These are phyloP conservation scores for Davidsoniella neocaledoniae DNA, from an alignment of 2,329 filamentous ascomycete genomes.

Conservation along the genomic window DNA sequence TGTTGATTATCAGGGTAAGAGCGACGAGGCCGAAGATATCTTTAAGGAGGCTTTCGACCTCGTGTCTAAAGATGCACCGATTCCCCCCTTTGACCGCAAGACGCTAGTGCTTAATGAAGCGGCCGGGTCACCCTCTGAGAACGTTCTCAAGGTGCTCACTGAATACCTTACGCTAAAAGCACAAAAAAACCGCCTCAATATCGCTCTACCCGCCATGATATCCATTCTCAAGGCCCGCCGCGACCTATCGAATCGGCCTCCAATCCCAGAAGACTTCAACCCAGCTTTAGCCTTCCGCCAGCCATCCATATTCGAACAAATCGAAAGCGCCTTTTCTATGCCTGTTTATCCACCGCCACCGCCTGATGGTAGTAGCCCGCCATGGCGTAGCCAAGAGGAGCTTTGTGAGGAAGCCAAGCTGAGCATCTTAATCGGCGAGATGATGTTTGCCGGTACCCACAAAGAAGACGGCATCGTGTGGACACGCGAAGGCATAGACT, in stretches of 20 bases:
- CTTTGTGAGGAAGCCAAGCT: constrained; percentile 73
- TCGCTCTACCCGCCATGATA: constrained; percentile 68
- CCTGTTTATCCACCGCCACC: constrained; percentile 56
- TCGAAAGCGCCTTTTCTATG: constrained; percentile 17
- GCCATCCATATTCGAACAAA: constrained; percentile 12
- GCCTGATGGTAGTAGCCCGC: constrained; percentile 49
- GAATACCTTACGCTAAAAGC: constrained; percentile 67
- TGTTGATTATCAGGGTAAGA: constrained; percentile 58
- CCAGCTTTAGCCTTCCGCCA: constrained; percentile 5
- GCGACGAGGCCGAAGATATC: constrained; percentile 50
- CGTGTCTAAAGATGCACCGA: constrained; percentile 35
- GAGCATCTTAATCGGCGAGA: constrained; percentile 85
- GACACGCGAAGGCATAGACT: constrained; percentile 75
- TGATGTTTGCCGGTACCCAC: constrained; percentile 52
- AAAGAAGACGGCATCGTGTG: constrained; percentile 63
- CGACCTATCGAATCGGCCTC: constrained; percentile 29
- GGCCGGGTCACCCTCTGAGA: constrained; percentile 44
- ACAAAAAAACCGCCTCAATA: constrained; percentile 43
- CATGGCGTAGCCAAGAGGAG: constrained; percentile 46
- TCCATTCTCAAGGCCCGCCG: constrained; percentile 69
- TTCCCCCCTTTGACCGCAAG: constrained; percentile 34
- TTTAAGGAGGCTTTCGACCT: constrained; percentile 64
- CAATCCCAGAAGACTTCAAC: constrained; percentile 11
- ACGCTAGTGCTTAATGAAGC: constrained; percentile 49
- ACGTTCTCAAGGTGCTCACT: constrained; percentile 59